Percentiles rank a stretch among this genome's conserved stretches.
Conservation (phyloP, 768 basidiomycete genomes). For the Auriscalpium vulgare region DNA sequence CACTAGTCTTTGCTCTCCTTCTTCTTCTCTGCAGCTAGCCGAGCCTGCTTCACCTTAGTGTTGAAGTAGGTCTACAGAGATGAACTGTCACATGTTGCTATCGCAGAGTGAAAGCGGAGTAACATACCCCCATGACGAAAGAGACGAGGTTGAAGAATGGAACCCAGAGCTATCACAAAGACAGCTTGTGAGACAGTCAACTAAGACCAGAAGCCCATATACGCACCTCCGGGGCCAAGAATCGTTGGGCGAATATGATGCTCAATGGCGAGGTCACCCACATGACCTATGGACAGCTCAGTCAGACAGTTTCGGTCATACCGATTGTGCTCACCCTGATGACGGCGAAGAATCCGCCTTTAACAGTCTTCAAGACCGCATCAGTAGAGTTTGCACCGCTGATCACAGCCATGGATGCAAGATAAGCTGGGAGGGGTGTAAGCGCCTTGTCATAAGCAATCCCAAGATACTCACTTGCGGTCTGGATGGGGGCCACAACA, state of each 20-base stretch:
- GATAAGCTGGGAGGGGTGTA: slow-evolving; percentile 42
- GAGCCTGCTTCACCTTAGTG: slow-evolving; percentile 55
- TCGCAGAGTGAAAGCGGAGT: neutral
- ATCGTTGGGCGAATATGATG: slow-evolving; percentile 69
- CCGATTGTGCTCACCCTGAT: slow-evolving; percentile 43
- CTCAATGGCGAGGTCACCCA: slow-evolving; percentile 76
- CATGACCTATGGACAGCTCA: slow-evolving; percentile 44
- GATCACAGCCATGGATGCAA: slow-evolving; percentile 78
- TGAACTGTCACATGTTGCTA: neutral
- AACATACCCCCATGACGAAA: slow-evolving; percentile 67
- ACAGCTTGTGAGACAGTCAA: neutral
- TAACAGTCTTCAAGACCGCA: slow-evolving; percentile 60
- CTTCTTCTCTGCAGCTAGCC: slow-evolving; percentile 39
- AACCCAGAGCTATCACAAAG: slow-evolving; percentile 59
- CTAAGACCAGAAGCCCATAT: neutral
- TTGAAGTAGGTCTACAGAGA: slow-evolving; percentile 55
- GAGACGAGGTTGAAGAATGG: slow-evolving; percentile 79
- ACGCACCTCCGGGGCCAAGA: slow-evolving; percentile 66
- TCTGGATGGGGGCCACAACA: slow-evolving; percentile 69
- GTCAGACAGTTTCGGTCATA: neutral
- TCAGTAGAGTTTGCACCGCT: slow-evolving; percentile 65
- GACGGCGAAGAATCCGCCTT: slow-evolving; percentile 65
- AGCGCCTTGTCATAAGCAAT: neutral
- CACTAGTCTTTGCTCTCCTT: slow-evolving; percentile 24
- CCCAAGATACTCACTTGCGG: slow-evolving; percentile 39